Base-by-base conservation (phyloP, 495 filamentous ascomycete genomes). In the Penicillium cinerascens region DNA sequence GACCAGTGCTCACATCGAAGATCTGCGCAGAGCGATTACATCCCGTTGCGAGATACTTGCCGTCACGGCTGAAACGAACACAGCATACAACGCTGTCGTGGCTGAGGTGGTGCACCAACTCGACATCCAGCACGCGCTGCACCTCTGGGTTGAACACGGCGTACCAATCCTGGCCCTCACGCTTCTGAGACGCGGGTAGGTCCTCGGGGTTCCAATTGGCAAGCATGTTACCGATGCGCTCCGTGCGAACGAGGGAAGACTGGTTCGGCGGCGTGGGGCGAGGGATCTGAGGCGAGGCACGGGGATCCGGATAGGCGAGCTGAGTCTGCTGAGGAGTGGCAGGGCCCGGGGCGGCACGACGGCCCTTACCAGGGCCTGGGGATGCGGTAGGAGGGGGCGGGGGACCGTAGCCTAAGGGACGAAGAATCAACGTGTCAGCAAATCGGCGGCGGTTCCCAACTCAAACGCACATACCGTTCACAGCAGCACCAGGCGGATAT, bases 11-110 rank as follows among this genome's bases (percentile, higher is more conserved):
- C 29, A 95, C 90, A 56, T 95, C 90, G 68, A 91, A 95, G 55
- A 95, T 95, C 63, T 93, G 89, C 23, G 90, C 90, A 4, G 88
- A 92, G 54, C 87, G 77, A 66, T 95, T 95, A 71, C 90, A 93
- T 22, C 90, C 90, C 4, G 91, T 95, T 10, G 91, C 90, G 45
- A 95, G 84, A 62, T 88, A 92, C 66, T 89, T 89, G 58, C 91
- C 90, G 61, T 95, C 90, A 44, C 84, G 80, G 63, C 91, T 95
- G 70, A 95, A 95, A 44, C 90, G 77, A 18, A 95, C 91, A 67
- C 91, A 95, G 77, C 89, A 93, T 2, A 95, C 90, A 38, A 93
- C 89, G 54, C 88, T 93, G 57, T 95, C 88, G 59, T 95, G 91
- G 51, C 80, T 78, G 13, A 95, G 76, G 16, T 88, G 91, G 65